Percentiles rank a stretch among this genome's conserved stretches.
These are phyloP conservation scores for Rhizophagus clarus DNA, from an alignment of 192 early-diverging fungal genomes.

Conservation along the genomic window DNA sequence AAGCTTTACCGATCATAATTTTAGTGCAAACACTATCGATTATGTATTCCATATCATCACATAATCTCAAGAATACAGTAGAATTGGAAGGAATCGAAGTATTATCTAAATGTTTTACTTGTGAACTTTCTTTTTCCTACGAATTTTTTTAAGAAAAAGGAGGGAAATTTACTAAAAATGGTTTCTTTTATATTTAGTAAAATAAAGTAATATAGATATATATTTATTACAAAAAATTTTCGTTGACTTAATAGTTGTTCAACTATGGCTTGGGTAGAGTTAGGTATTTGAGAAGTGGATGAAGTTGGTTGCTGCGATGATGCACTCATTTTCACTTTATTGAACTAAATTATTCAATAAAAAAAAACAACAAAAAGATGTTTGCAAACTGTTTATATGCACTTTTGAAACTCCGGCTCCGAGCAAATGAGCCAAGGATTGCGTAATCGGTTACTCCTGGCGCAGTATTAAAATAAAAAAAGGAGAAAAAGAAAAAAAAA, in stretches of 20 bases:
- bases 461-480: too few relatives aligned
- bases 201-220: neutral
- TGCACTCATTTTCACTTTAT: neutral
- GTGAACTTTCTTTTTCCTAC: constrained; percentile 6
- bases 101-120: constrained; percentile 10
- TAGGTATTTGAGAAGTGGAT: neutral
- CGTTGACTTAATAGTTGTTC: neutral
- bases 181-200: neutral
- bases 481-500: too few relatives aligned
- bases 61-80: constrained; percentile 24
- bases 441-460: too few relatives aligned
- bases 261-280: neutral
- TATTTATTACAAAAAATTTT: constrained; percentile 9
- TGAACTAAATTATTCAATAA: neutral
- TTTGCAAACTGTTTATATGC: neutral
- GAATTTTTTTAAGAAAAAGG: neutral
- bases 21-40: constrained; percentile 19
- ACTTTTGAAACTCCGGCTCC: too few relatives aligned
- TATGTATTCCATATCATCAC: constrained; percentile 18
- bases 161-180: neutral
- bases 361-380: too few relatives aligned
- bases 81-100: constrained; percentile 14
- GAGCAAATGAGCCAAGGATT: too few relatives aligned
- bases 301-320: neutral
- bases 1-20: constrained; percentile 24